Evolutionary conservation across 2,329 filamentous ascomycete genomes (phyloP), one percentile per base, ranked within the genome.

Genomic region (Trichophyton verrucosum): DNA sequence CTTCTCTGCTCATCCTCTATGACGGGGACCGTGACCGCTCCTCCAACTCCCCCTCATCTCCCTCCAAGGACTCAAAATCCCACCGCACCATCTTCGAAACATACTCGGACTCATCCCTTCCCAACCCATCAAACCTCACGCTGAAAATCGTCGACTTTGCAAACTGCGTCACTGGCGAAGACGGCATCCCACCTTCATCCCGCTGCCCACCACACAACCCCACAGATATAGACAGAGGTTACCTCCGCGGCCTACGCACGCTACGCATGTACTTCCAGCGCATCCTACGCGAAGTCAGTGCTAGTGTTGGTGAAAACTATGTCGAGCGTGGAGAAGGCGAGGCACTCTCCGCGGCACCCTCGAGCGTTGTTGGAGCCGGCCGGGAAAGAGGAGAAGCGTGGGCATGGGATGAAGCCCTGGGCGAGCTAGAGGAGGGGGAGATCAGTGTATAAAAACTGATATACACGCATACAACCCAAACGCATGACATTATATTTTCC

Each of bases 71-170:
- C 42, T 64, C 67, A 8, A 63, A 66, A 56, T 57, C 66, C 40
- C 20, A 42, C 36, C 20, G 33, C 6, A 64, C 66, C 47, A 40
- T 57, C 6, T 40, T 40, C 11, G 33, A 40, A 42, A 63, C 63
- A 3, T 65, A 66, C 13, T 62, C 66, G 38, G 66, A 70, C 49
- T 61, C 64, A 20, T 66, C 61, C 5, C 60, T 67, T 11, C 68
- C 64, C 53, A 75, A 71, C 53, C 72, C 70, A 40, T 67, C 68
- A 5, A 70, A 75, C 3, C 78, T 81, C 55, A 89, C 96, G 72
- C 86, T 99, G 76, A 96, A 96, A 75, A 95, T 99, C 72, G 92
- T 96, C 61, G 94, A 99, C 74, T 99, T 99, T 76, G 94, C 94
- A 65, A 99, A 99, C 72, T 96, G 92, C 69, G 86, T 97, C 40